These are phyloP conservation scores for Tylopilus intermedius DNA, from an alignment of 768 basidiomycete species.

Conservation along the genomic window DNA sequence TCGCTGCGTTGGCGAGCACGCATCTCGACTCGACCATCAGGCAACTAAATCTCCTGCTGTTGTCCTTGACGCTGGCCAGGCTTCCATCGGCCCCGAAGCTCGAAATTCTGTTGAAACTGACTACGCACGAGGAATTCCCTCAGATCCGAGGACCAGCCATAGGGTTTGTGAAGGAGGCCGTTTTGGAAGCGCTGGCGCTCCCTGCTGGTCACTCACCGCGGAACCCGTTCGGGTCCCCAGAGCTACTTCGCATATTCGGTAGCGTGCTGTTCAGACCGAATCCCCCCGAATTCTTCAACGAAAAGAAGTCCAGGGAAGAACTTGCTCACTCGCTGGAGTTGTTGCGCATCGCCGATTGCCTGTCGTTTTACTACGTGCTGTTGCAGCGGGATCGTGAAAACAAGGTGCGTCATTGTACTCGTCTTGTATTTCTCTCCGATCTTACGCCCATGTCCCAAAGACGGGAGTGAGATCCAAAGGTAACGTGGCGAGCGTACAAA, in stretches of 20 bases:
- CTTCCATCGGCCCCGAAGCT: conserved; percentile 47
- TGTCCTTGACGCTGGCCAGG: conserved; percentile 49
- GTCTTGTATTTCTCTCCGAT: not conserved
- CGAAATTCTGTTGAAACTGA: conserved; percentile 51
- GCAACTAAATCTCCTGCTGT: conserved; percentile 56
- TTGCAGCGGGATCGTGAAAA: conserved; percentile 55
- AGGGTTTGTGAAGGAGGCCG: conserved; percentile 63
- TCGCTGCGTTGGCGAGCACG: conserved; percentile 55
- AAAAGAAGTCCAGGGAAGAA: conserved; percentile 35
- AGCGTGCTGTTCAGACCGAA: conserved; percentile 54
- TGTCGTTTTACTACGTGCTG: conserved; percentile 66
- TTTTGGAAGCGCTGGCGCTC: conserved; percentile 46
- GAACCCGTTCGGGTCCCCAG: conserved; percentile 50
- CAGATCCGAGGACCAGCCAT: conserved; percentile 69
- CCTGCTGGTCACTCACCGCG: conserved; percentile 13
- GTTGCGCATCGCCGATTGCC: conserved; percentile 56
- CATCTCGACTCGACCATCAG: conserved; percentile 57
- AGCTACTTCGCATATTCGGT: conserved; percentile 55
- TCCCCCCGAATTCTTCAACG: conserved; percentile 47
- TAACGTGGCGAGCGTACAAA: conserved; percentile 41
- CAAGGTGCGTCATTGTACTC: conserved; percentile 34
- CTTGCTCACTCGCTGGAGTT: conserved; percentile 55
- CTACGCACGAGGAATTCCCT: conserved; percentile 45
- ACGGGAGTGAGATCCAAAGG: conserved; percentile 48
- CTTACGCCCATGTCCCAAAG: conserved; percentile 27